These are phyloP conservation scores for Lobosporangium transversale DNA, from an alignment of 192 early-diverging fungal species.

Conservation along the genomic window DNA sequence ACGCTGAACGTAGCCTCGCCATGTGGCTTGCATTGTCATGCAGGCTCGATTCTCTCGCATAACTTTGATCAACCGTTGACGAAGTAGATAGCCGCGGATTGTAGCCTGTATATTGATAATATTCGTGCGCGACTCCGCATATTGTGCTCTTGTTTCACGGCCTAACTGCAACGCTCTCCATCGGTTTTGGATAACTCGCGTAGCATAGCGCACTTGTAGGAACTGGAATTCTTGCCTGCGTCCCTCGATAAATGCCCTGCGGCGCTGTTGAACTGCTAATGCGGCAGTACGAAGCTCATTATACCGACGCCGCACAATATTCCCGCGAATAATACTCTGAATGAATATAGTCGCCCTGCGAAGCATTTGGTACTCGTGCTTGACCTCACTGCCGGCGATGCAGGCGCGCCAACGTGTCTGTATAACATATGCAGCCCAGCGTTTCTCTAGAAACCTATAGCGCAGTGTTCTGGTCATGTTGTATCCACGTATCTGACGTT, in stretches of 20 bases:
- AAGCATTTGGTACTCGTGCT: slow-evolving; percentile 25
- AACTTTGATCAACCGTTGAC: slow-evolving; percentile 24
- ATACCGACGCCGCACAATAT: slow-evolving; percentile 19
- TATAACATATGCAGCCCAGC: slow-evolving; percentile 41
- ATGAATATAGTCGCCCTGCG: slow-evolving; percentile 19
- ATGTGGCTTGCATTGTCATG: slow-evolving; percentile 31
- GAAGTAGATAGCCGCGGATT: slow-evolving; percentile 32
- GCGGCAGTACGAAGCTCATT: slow-evolving; percentile 20
- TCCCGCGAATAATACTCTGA: slow-evolving; percentile 19
- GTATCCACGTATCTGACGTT: slow-evolving; percentile 11
- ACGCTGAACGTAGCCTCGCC: slow-evolving; percentile 34
- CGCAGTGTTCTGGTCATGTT: not conserved
- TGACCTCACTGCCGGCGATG: slow-evolving; percentile 12
- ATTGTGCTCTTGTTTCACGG: slow-evolving; percentile 9
- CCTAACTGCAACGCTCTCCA: slow-evolving; percentile 33
- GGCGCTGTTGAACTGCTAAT: slow-evolving; percentile 17
- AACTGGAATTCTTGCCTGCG: slow-evolving; percentile 14
- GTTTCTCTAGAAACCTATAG: not conserved
- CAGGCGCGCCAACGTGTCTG: slow-evolving; percentile 32
- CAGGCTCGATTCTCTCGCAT: slow-evolving; percentile 34
- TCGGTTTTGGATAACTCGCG: slow-evolving; percentile 29
- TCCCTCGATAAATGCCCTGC: slow-evolving; percentile 27
- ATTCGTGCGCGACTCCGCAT: slow-evolving; percentile 2
- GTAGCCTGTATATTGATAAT: slow-evolving; percentile 27
- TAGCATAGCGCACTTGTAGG: slow-evolving; percentile 23